Evolutionary conservation across 2,329 filamentous ascomycete species (phyloP), one percentile per base, ranked within the genome.

Genomic region (Xylariomycetidae sp.): DNA sequence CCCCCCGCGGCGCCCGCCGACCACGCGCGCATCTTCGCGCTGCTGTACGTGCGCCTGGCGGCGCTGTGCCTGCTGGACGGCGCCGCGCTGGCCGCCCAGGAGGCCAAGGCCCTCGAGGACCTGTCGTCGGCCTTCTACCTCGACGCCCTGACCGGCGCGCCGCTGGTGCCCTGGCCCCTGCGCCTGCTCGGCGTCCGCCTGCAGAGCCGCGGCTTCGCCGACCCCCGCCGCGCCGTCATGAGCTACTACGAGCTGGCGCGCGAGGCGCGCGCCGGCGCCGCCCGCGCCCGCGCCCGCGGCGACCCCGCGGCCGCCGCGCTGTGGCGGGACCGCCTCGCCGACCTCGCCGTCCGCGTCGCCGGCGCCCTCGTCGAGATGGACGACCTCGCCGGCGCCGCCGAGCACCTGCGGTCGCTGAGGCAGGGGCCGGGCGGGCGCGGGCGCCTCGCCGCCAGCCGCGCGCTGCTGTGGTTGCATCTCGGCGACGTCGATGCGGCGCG

Each of bases 171-270:
- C 0, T 98, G 92, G 89, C 74, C 82, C 25, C 70, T 98, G 32
- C 77, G 92, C 6, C 73, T 95, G 3, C 70, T 96, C 12, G 80
- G 82, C 6, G 83, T 95, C 7, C 75, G 89, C 2, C 70, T 96
- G 14, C 86, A 94, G 47, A 86, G 85, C 0, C 74, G 95, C 28
- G 87, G 86, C 1, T 93, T 92, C 43, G 82, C 82, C 4, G 92
- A 98, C 59, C 76, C 81, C 31, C 73, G 90, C 4, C 74, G 89
- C 40, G 84, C 85, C 4, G 81, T 98, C 37, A 90, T 92, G 70
- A 85, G 84, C 27, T 86, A 94, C 55, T 94, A 95, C 54, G 88
- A 95, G 42, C 71, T 96, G 2, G 88, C 82, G 0, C 64, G 84
- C 7, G 87, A 94, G 57, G 86, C 85, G 2, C 70, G 88, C 13